Evolutionary conservation across 208 protist species (phyloP).

Genomic region (Vickermania ingenoplastis): DNA sequence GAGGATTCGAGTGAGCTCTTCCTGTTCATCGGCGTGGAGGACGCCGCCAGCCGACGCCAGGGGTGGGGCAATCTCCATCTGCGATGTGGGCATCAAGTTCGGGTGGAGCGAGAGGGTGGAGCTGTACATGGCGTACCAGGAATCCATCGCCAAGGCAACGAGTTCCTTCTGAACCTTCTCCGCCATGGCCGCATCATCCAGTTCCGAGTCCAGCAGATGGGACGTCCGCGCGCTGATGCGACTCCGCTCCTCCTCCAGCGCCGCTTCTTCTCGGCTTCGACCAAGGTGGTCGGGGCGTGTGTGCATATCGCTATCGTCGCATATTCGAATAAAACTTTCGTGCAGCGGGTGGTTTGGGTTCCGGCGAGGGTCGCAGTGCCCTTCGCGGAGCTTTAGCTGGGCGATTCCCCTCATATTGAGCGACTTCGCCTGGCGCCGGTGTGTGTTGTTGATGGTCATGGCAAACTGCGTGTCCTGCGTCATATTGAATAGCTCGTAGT

Average conservation of each 20-base stretch:
- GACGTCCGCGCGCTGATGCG: background rate
- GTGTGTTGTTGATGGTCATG: conserved; percentile 44
- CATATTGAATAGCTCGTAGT: conserved; percentile 66
- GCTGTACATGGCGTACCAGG: conserved; percentile 80
- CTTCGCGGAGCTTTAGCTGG: background rate
- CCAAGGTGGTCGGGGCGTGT: background rate
- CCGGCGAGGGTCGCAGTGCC: conserved; percentile 7
- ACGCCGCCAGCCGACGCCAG: conserved; percentile 20
- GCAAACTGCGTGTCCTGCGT: conserved; percentile 73
- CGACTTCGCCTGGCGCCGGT: conserved; percentile 51
- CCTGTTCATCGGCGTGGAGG: conserved; percentile 40
- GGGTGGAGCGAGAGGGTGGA: conserved; percentile 53
- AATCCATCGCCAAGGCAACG: conserved; percentile 65
- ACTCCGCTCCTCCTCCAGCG: background rate
- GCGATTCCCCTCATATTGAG: conserved; percentile 27
- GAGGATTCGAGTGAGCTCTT: conserved; percentile 40
- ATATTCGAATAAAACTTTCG: conserved; percentile 25
- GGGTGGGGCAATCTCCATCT: conserved; percentile 48
- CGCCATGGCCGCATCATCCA: background rate
- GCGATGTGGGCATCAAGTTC: conserved; percentile 40
- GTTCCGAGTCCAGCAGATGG: background rate
- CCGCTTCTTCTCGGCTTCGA: background rate
- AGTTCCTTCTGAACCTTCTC: conserved; percentile 52
- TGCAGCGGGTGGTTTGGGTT: conserved; percentile 49
- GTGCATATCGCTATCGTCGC: conserved; percentile 10